Base-by-base conservation (phyloP, 257 asterid genomes). In the Rauvolfia tetraphylla region DNA sequence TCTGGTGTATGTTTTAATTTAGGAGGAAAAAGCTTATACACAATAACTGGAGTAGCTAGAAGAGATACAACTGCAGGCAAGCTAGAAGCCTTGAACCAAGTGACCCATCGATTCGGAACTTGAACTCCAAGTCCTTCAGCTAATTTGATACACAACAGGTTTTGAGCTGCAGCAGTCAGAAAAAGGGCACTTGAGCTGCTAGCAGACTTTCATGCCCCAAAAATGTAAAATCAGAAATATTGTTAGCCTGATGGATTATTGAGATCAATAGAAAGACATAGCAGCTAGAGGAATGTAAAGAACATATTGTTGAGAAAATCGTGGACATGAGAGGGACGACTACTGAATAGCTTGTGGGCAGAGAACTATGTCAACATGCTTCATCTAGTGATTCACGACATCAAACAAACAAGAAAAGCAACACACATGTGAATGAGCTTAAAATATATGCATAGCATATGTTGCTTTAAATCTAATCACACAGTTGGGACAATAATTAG, bases 111-210 rank as follows among this genome's bases (percentile, higher is more conserved):
- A 73, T 80, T 88, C 5, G 93, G 75, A 62, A 92, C 71, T 29
- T 86, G 23, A 56, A 93, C 96, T 0, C 97, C 98, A n/a, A 88
- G 74, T 62, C 89, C 82, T 75, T 90, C 92, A 0, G 98, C 98
- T 65, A 93, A 69, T 73, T 87, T 91, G 62, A 93, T 42, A 42
- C 97, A 91, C 80, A 93, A 34, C 84, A 91, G 38, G 80, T 90
- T 93, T 51, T 93, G 97, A 61, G 98, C 97, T 59, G 97, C 97
- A 44, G 90, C 98, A 22, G 96, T 90, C 70, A 93, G 87, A 72
- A 91, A 91, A n/a, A 93, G 78, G 33, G 97, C 95, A 67, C 97
- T 89, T 71, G 97, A 86, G 85, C 76, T 76, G 66, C 89, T 88
- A 80, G 86, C 75, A 74, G 90, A 74, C 96, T 91, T 88, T 36